Percentiles rank a stretch among this genome's conserved stretches.
phyloP scores from a whole-genome alignment of 371 early-diverging fungal species.

The Mortierella polycephala region DNA sequence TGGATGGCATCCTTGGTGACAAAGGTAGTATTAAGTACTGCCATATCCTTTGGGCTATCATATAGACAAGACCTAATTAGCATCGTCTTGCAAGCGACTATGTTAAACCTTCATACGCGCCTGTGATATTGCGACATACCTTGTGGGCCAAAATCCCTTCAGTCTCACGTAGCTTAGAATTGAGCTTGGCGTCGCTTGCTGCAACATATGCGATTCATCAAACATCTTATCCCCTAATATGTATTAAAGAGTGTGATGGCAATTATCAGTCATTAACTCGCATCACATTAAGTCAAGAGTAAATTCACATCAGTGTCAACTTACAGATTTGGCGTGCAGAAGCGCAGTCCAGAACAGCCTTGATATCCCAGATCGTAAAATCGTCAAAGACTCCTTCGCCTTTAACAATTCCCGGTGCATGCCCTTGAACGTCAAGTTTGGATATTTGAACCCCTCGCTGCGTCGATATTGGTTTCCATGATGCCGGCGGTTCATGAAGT shows the following conservation, averaged over 20 bases:
- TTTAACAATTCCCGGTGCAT: constrained; percentile 61
- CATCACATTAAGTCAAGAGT: neutral
- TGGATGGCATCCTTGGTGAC: constrained; percentile 59
- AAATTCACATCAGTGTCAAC: constrained; percentile 3
- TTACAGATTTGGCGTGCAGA: constrained; percentile 47
- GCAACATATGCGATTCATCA: constrained; percentile 58
- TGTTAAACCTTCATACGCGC: too few species aligned
- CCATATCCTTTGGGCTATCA: constrained; percentile 62
- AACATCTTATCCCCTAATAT: constrained; percentile 63
- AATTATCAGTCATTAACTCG: neutral
- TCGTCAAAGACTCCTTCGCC: constrained; percentile 63
- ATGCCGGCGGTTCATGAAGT: constrained; percentile 36
- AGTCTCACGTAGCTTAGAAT: constrained; percentile 60
- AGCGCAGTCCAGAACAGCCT: constrained; percentile 60
- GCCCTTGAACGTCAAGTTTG: constrained; percentile 60
- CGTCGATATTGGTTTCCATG: constrained; percentile 48
- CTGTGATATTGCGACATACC: constrained; percentile 32
- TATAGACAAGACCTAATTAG: neutral
- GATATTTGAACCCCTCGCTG: constrained; percentile 54
- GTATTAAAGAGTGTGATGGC: neutral
- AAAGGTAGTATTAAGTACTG: constrained; percentile 61
- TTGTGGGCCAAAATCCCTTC: constrained; percentile 68
- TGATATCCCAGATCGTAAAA: constrained; percentile 69
- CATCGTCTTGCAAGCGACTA: too few species aligned
- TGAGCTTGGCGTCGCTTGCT: constrained; percentile 61